phyloP scores from a whole-genome alignment of 1,284 basidiomycete species.

The Tetrapyrgos nigripes region DNA sequence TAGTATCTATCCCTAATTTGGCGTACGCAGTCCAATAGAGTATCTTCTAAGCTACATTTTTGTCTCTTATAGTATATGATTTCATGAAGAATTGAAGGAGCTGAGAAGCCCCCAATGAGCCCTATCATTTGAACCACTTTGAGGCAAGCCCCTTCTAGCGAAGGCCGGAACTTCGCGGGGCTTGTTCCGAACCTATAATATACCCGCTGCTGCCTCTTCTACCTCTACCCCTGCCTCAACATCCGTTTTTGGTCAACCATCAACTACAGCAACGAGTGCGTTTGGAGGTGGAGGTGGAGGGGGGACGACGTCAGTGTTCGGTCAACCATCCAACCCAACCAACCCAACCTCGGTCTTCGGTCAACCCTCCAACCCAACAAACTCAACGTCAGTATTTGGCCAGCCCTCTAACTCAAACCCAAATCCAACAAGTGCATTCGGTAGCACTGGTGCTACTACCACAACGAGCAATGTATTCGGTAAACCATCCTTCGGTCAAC shows the following conservation, averaged over 20 bases:
- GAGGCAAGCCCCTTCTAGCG: no score
- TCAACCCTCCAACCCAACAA: constrained; percentile 41
- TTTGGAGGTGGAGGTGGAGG: no score
- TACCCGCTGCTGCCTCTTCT: constrained; percentile 17
- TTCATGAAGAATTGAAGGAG: no score
- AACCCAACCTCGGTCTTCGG: constrained; percentile 40
- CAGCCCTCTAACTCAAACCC: constrained; percentile 25
- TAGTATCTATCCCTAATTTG: no score
- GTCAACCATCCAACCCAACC: constrained; percentile 19
- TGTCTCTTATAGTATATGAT: no score
- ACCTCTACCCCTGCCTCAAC: constrained; percentile 15
- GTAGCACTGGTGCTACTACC: constrained; percentile 19
- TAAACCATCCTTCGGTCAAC: constrained; percentile 34
- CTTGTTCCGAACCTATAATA: no score
- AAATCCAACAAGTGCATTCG: constrained; percentile 43
- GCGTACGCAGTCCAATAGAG: no score
- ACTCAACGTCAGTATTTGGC: constrained; percentile 45
- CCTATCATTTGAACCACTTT: no score
- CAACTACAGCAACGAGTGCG: constrained; percentile 7
- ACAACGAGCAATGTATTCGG: constrained; percentile 20
- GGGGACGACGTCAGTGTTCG: constrained; percentile 24
- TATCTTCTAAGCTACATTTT: no score
- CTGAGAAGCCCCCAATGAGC: no score
- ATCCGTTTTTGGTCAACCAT: constrained; percentile 21
- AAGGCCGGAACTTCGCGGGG: no score